Evolutionary conservation across 495 filamentous ascomycete species (phyloP).

Genomic region (Neurospora discreta): DNA sequence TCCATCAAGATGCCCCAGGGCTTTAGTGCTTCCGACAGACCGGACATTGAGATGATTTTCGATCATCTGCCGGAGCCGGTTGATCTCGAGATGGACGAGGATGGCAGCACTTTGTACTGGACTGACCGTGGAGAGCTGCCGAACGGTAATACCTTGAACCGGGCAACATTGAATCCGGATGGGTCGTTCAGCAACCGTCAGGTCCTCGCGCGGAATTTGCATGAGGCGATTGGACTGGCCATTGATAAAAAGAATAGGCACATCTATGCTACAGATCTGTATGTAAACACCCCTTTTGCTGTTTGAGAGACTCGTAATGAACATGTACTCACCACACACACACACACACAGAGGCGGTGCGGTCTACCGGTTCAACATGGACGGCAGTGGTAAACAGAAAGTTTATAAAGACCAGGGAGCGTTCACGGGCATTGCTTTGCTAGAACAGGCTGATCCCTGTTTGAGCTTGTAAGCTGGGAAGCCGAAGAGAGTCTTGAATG

Average conservation of each 20-base stretch:
- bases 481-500: background rate
- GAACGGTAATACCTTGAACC: conserved; percentile 36
- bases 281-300: background rate
- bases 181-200: conserved; percentile 5
- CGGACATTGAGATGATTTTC: conserved; percentile 34
- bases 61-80: conserved; percentile 41
- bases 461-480: background rate
- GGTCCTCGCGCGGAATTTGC: conserved; percentile 26
- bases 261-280: conserved; percentile 36
- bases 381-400: conserved; percentile 29
- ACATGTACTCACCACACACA: background rate
- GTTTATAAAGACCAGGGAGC: conserved; percentile 17
- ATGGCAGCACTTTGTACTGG: conserved; percentile 36
- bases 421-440: conserved; percentile 16
- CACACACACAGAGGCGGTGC: conserved; percentile 22
- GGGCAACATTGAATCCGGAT: conserved; percentile 7
- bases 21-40: conserved; percentile 5
- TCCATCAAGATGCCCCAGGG: conserved; percentile 21
- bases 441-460: background rate
- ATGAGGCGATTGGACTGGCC: conserved; percentile 40
- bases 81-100: conserved; percentile 39
- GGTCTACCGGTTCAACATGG: conserved; percentile 34
- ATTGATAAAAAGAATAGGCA: conserved; percentile 24
- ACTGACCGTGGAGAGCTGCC: conserved; percentile 45
- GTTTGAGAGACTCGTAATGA: background rate